phyloP scores from a whole-genome alignment of 176 grass and related monocot genomes.

The Oryza longistaminata region DNA sequence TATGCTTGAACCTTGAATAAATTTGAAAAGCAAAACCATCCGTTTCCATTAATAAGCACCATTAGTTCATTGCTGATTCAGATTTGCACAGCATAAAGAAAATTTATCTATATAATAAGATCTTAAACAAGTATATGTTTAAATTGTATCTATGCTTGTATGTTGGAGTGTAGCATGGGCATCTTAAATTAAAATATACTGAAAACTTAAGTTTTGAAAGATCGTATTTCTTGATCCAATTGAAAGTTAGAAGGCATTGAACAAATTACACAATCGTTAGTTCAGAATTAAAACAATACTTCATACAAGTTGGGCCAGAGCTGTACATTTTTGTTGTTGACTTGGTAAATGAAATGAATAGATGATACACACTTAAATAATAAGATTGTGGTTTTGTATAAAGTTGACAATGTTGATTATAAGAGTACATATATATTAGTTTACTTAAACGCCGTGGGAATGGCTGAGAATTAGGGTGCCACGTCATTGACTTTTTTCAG shows the following conservation, averaged over 20 bases:
- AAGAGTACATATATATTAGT: not conserved
- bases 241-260: constrained; percentile 14
- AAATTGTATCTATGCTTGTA: not conserved
- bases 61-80: constrained; percentile 26
- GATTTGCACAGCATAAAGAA: not conserved
- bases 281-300: not conserved
- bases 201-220: constrained; percentile 1
- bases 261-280: not conserved
- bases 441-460: too few relatives aligned
- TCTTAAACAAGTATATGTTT: not conserved
- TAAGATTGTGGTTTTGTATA: constrained; percentile 5
- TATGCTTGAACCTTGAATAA: not conserved
- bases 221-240: not conserved
- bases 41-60: not conserved
- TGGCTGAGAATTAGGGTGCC: too few relatives aligned
- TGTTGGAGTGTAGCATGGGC: not conserved
- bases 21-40: constrained; percentile 7
- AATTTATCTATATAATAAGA: not conserved
- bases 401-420: constrained; percentile 8
- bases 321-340: not conserved
- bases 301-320: not conserved
- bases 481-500: too few relatives aligned
- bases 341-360: not conserved
- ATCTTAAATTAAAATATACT: not conserved
- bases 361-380: not conserved